phyloP scores from a whole-genome alignment of 2,329 filamentous ascomycete species.

The Sporothrix curviconia region DNA sequence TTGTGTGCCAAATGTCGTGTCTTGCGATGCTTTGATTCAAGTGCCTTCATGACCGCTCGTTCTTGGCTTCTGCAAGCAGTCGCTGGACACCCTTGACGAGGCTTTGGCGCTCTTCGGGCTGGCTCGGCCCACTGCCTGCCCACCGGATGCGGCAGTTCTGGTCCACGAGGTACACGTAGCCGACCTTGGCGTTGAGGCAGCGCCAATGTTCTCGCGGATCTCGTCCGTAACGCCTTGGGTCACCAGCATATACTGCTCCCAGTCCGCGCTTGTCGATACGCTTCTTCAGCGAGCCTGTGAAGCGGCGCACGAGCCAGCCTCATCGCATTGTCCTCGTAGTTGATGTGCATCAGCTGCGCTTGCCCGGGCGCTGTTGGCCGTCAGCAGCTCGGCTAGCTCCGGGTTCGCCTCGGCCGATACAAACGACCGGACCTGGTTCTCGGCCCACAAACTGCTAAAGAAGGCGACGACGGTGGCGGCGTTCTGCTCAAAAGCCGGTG shows the following conservation, averaged over 20 bases:
- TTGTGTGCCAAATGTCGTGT: too few species aligned
- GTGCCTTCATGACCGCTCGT: background rate
- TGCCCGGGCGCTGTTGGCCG: conserved; percentile 35
- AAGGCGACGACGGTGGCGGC: conserved; percentile 70
- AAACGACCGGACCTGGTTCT: conserved; percentile 71
- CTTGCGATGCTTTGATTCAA: too few species aligned
- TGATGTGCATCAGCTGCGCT: conserved; percentile 75
- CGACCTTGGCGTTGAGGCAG: conserved; percentile 85
- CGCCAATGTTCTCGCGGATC: conserved; percentile 56
- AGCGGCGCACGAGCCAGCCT: conserved; percentile 53
- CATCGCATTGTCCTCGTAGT: conserved; percentile 75
- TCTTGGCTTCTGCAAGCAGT: conserved; percentile 39
- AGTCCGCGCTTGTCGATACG: conserved; percentile 45
- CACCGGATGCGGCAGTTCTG: conserved; percentile 82
- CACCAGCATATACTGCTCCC: conserved; percentile 57
- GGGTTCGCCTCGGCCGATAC: conserved; percentile 60
- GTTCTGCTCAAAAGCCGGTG: conserved; percentile 49
- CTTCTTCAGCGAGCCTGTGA: conserved; percentile 47
- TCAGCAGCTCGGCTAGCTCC: conserved; percentile 57
- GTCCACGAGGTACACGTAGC: conserved; percentile 89
- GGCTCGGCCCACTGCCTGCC: conserved; percentile 73
- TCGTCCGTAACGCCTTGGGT: conserved; percentile 52
- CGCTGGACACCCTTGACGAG: conserved; percentile 58
- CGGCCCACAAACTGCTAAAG: conserved; percentile 80
- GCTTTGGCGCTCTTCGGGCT: conserved; percentile 59